Percentiles rank a stretch among this genome's conserved stretches.
Conservation (phyloP, 257 asterid species). For the Perilla frutescens region DNA sequence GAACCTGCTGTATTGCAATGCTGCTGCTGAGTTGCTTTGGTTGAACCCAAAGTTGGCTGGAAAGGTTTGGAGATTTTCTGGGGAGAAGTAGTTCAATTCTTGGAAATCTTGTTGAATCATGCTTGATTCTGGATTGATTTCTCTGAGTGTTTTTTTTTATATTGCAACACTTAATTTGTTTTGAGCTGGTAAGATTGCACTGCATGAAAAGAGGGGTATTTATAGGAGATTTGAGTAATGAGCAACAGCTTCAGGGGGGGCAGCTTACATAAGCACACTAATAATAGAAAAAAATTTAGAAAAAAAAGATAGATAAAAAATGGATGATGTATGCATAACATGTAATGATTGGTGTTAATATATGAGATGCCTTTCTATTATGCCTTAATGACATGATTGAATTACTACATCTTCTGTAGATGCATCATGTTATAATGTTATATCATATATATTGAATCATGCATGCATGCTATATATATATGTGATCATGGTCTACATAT, state of each 20-base stretch:
- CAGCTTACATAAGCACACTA: slow-evolving; percentile 56
- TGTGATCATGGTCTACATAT: slow-evolving; percentile 22
- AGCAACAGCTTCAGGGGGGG: slow-evolving; percentile 43
- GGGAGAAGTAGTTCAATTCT: slow-evolving; percentile 54
- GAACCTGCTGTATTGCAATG: slow-evolving; percentile 48
- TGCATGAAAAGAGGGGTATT: slow-evolving; percentile 61
- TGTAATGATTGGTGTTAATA: slow-evolving; percentile 42
- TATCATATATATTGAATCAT: background rate
- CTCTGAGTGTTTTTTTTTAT: slow-evolving; percentile 1
- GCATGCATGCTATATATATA: slow-evolving; percentile 27
- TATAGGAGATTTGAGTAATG: slow-evolving; percentile 54
- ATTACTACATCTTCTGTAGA: slow-evolving; percentile 24
- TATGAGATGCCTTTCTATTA: slow-evolving; percentile 33
- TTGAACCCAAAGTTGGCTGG: slow-evolving; percentile 50
- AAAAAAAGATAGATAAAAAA: slow-evolving; percentile 32
- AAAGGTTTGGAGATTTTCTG: slow-evolving; percentile 50
- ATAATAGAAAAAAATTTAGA: slow-evolving; percentile 29
- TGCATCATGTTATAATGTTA: slow-evolving; percentile 33
- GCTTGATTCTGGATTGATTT: slow-evolving; percentile 28
- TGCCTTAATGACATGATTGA: slow-evolving; percentile 32
- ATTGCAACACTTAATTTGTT: background rate
- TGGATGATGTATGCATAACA: slow-evolving; percentile 48
- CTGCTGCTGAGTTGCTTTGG: slow-evolving; percentile 50
- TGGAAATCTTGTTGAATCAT: slow-evolving; percentile 63
- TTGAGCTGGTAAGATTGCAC: slow-evolving; percentile 33